Evolutionary conservation across 2,329 filamentous ascomycete genomes (phyloP).

Genomic region (Lachnellula subtilissima): DNA sequence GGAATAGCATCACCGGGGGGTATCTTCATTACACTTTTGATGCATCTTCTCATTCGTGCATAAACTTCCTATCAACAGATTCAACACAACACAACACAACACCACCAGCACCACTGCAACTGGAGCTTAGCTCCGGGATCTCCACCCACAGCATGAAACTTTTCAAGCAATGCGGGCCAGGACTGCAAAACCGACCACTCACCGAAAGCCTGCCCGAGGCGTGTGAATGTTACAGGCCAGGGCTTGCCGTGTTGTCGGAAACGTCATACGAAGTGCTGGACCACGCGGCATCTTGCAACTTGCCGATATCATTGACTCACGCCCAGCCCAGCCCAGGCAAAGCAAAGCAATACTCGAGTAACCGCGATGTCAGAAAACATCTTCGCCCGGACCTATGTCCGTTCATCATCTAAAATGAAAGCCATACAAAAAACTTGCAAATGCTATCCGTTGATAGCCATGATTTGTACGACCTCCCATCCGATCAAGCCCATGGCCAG

Average conservation of each 20-base stretch:
- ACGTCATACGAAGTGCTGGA: background rate
- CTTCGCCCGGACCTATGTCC: background rate
- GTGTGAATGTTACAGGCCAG: conserved; percentile 9
- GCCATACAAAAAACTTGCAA: no score
- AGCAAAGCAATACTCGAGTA: background rate
- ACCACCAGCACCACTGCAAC: no score
- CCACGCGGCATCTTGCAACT: background rate
- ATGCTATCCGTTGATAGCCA: no score
- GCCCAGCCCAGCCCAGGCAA: background rate
- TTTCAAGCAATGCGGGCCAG: no score
- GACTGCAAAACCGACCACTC: conserved; percentile 1
- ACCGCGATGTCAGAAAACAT: background rate
- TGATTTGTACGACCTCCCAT: no score
- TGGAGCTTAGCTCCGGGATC: no score
- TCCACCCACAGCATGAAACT: no score
- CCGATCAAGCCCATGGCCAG: no score
- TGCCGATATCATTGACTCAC: background rate
- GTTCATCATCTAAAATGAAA: background rate
- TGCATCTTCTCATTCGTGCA: background rate
- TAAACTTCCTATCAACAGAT: no score
- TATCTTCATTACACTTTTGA: no score
- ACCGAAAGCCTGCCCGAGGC: background rate
- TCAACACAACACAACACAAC: no score
- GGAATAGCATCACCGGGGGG: no score
- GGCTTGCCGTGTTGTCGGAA: background rate